A percentile compares a stretch with the other conserved stretches of the same genome.
Conservation (phyloP, 176 grass and related monocot species). For the Chloris gayana region DNA sequence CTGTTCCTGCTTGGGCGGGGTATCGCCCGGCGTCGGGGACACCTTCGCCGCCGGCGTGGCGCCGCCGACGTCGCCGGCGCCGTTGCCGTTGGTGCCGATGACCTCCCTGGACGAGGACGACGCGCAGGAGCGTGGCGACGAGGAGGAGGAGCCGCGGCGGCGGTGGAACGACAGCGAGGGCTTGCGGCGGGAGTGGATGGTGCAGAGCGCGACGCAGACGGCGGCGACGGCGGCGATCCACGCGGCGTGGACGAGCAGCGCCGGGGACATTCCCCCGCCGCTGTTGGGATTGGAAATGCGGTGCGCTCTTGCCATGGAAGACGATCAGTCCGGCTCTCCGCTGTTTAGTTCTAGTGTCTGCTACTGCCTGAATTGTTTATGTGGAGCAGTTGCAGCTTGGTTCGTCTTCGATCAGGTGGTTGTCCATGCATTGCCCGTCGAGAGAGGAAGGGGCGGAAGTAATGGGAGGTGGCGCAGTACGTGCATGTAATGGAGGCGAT, state of each 20-base stretch:
- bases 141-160: conserved; percentile 12
- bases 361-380: neutral
- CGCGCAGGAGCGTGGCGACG: neutral
- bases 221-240: conserved; percentile 37
- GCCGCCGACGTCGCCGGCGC: neutral
- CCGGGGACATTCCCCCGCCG: neutral
- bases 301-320: conserved; percentile 25
- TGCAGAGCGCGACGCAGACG: conserved; percentile 53
- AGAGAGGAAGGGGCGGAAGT: neutral
- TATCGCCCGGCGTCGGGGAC: conserved; percentile 43
- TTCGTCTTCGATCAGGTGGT: neutral
- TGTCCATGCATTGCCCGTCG: neutral
- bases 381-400: neutral
- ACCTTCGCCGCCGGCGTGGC: conserved; percentile 26
- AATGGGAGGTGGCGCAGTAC: neutral
- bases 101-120: conserved; percentile 6
- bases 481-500: neutral
- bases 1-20: conserved; percentile 2
- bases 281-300: neutral
- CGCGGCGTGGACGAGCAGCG: conserved; percentile 19
- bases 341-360: neutral
- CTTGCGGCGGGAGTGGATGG: conserved; percentile 40
- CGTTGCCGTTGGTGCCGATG: neutral
- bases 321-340: neutral
- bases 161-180: neutral